Conservation (phyloP, 2,329 filamentous ascomycete genomes). For the Fusarium tricinctum region DNA sequence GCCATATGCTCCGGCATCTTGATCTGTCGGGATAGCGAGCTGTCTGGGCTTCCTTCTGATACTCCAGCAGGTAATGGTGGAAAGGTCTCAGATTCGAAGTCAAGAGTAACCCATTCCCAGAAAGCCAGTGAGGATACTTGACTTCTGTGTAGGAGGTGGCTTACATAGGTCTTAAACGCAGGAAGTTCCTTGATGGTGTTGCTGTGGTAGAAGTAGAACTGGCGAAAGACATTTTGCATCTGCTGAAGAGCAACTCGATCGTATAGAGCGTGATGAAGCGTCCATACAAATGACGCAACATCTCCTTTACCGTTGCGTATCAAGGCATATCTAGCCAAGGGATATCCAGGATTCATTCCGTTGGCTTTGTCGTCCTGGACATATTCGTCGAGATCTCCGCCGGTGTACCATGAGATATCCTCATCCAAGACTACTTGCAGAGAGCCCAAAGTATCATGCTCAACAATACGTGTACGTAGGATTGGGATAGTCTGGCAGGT, state of each 20-base stretch:
- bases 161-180: not conserved
- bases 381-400: not conserved
- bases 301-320: not conserved
- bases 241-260: constrained; percentile 15
- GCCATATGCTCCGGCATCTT: not conserved
- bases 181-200: not conserved
- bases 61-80: constrained; percentile 8
- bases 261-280: constrained; percentile 18
- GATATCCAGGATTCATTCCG: not conserved
- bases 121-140: constrained; percentile 15
- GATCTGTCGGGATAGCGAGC: constrained; percentile 1
- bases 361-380: constrained; percentile 3
- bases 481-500: constrained; percentile 4
- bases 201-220: constrained; percentile 13
- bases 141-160: constrained; percentile 4
- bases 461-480: constrained; percentile 14
- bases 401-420: not conserved
- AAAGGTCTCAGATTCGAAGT: constrained; percentile 17
- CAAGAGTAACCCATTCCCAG: constrained; percentile 20
- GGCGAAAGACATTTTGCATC: constrained; percentile 7
- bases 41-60: constrained; percentile 9
- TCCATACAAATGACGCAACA: constrained; percentile 10
- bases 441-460: constrained; percentile 5
- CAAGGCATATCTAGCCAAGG: constrained; percentile 13
- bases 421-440: constrained; percentile 15